Percentiles rank a stretch among this genome's conserved stretches.
Conservation (phyloP, 495 filamentous ascomycete genomes). For the Paragyromitra xinjiangensis region DNA sequence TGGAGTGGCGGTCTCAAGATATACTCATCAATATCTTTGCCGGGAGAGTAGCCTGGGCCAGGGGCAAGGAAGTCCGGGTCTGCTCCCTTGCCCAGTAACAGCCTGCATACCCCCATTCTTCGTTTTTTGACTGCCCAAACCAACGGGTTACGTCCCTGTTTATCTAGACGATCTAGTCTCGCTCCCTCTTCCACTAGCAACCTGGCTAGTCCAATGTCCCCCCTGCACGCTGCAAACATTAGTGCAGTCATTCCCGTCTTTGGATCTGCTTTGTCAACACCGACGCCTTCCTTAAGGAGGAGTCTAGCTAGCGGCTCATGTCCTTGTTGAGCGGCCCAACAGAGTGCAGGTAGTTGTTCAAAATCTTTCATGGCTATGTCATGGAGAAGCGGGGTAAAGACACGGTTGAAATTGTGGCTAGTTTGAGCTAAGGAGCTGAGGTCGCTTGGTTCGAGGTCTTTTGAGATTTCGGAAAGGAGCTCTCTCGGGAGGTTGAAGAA, state of each 20-base stretch:
- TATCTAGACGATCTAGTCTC: neutral
- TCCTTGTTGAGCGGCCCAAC: constrained; percentile 18
- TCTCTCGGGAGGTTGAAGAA: neutral
- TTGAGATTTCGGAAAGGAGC: neutral
- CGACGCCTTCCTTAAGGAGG: constrained; percentile 9
- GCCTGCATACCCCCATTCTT: neutral
- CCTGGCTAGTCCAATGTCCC: constrained; percentile 12
- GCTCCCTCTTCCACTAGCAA: constrained; percentile 29
- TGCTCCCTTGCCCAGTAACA: neutral
- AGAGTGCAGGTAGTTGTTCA: neutral
- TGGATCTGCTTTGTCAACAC: neutral
- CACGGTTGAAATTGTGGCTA: neutral
- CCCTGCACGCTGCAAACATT: constrained; percentile 27
- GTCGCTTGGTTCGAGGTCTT: neutral
- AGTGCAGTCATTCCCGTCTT: constrained; percentile 25
- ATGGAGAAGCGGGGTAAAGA: neutral
- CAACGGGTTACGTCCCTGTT: neutral
- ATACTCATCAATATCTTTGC: neutral
- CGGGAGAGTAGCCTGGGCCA: neutral
- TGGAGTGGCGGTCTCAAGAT: neutral
- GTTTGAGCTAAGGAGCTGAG: constrained; percentile 1
- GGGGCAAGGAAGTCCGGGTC: neutral
- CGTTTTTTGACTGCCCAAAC: neutral
- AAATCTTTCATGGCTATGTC: neutral
- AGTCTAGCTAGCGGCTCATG: constrained; percentile 16